Evolutionary conservation across 2,329 filamentous ascomycete species (phyloP).

Genomic region (Blastomyces emzantsi): DNA sequence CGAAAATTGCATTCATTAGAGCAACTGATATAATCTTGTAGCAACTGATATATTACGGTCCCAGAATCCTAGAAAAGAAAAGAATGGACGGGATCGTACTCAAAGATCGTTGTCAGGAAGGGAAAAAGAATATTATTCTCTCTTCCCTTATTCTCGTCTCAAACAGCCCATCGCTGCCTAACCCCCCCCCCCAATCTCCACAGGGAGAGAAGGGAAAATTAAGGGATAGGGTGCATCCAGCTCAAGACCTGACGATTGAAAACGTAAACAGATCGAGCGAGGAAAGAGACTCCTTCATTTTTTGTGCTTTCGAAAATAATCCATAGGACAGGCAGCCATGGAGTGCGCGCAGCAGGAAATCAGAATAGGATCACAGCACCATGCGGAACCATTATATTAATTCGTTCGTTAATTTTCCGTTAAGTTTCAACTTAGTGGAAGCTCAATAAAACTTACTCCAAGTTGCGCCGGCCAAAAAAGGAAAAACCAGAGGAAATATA

Average conservation of each 20-base stretch:
- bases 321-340: not conserved
- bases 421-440: conserved; percentile 2
- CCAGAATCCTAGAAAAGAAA: conserved; percentile 25
- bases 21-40: conserved; percentile 21
- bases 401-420: not conserved
- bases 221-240: conserved; percentile 25
- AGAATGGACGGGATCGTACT: conserved; percentile 39
- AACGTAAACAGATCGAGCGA: conserved; percentile 40
- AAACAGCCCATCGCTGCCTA: conserved; percentile 29
- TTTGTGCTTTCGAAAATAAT: not conserved
- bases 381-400: not conserved
- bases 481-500: not conserved
- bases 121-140: conserved; percentile 4
- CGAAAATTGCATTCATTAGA: not conserved
- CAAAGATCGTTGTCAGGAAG: conserved; percentile 39
- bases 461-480: conserved; percentile 3
- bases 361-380: not conserved
- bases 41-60: conserved; percentile 41
- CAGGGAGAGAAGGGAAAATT: conserved; percentile 19
- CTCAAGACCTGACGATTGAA: conserved; percentile 31
- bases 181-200: conserved; percentile 17
- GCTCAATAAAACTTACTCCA: not conserved
- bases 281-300: conserved; percentile 37
- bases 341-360: not conserved
- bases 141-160: conserved; percentile 38